phyloP scores from a whole-genome alignment of 2,329 filamentous ascomycete genomes.

The Pseudogymnoascus sp. region DNA sequence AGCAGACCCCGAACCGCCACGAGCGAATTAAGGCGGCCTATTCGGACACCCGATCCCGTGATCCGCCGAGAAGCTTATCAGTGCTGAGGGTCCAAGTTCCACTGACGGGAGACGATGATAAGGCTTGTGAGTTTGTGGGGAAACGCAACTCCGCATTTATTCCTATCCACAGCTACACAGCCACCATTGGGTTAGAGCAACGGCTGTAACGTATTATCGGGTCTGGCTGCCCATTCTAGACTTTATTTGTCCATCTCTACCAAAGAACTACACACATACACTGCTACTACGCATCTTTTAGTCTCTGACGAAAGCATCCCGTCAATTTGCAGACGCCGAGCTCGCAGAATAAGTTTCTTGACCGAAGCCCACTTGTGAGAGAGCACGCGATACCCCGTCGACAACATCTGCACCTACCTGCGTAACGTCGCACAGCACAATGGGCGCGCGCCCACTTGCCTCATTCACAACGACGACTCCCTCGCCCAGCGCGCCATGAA shows the following conservation, averaged over 20 bases:
- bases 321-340: not conserved
- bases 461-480: not conserved
- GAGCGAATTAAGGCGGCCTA: slow-evolving; percentile 5
- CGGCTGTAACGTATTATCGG: not conserved
- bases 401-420: not conserved
- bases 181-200: not conserved
- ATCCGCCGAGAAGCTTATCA: slow-evolving; percentile 1
- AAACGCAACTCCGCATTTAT: slow-evolving; percentile 4
- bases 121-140: slow-evolving; percentile 7
- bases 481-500: slow-evolving; percentile 3
- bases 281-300: not conserved
- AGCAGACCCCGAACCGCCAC: not conserved
- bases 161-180: slow-evolving; percentile 3
- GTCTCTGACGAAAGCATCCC: not conserved
- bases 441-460: slow-evolving; percentile 1
- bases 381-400: not conserved
- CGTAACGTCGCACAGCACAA: slow-evolving; percentile 5
- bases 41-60: slow-evolving; percentile 3
- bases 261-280: not conserved
- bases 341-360: not conserved
- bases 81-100: not conserved
- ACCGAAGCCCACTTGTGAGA: not conserved
- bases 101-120: slow-evolving; percentile 3
- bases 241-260: not conserved
- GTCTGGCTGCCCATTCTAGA: not conserved